phyloP scores from a whole-genome alignment of 1,284 basidiomycete species.

The Pisolithus thermaeus region DNA sequence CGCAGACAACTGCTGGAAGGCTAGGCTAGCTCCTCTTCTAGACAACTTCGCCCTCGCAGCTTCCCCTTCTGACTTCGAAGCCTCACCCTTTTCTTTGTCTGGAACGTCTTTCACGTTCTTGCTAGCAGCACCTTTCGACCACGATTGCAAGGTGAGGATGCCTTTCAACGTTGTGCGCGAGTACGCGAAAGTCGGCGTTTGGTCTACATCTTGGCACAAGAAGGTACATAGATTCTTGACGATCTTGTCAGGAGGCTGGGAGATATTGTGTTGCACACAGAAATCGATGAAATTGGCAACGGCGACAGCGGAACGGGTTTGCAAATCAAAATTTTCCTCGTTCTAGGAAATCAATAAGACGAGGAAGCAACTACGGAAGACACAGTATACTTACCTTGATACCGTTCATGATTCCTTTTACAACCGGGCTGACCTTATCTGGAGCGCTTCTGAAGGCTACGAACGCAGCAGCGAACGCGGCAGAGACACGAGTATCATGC shows the following conservation, averaged over 20 bases:
- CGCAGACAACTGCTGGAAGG: conserved; percentile 74
- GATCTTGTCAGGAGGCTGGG: conserved; percentile 82
- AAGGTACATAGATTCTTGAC: conserved; percentile 98
- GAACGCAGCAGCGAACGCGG: conserved; percentile 87
- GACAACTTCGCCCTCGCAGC: conserved; percentile 52
- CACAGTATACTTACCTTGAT: conserved; percentile 67
- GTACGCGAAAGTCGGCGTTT: conserved; percentile 85
- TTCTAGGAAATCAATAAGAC: conserved; percentile 44
- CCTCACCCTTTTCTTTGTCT: conserved; percentile 33
- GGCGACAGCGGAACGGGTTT: conserved; percentile 83
- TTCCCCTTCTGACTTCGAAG: conserved; percentile 43
- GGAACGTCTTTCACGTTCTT: conserved; percentile 45
- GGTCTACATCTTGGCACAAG: conserved; percentile 86
- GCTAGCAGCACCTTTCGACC: conserved; percentile 25
- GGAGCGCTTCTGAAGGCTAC: conserved; percentile 82
- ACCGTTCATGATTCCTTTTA: conserved; percentile 96
- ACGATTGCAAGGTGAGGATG: conserved; percentile 69
- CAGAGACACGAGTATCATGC: conserved; percentile 84
- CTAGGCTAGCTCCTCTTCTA: conserved; percentile 81
- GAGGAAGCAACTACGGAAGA: not conserved
- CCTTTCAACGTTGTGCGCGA: conserved; percentile 59
- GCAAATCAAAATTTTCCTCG: conserved; percentile 87
- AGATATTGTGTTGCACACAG: conserved; percentile 64
- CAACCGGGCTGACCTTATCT: conserved; percentile 92
- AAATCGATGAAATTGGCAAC: conserved; percentile 87